These are phyloP conservation scores for Bassia scoparia DNA, from an alignment of 148 eudicot genomes.

Conservation along the genomic window DNA sequence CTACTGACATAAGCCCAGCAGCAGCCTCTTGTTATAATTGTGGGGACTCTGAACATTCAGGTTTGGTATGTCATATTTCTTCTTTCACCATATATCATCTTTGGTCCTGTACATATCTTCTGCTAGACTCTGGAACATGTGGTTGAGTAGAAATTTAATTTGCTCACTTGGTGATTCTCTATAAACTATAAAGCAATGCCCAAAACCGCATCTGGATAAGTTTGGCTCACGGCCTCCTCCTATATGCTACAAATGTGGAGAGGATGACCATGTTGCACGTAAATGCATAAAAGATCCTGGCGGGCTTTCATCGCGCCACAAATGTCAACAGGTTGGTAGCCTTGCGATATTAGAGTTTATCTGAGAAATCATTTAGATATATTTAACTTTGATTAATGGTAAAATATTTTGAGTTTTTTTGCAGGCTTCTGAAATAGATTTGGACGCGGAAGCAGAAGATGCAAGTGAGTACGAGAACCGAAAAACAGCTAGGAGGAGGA, in stretches of 20 bases:
- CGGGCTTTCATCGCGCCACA: constrained; percentile 1
- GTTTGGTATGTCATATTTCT: constrained; percentile 28
- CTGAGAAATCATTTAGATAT: neutral
- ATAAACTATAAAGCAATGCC: constrained; percentile 29
- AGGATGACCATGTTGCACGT: constrained; percentile 31
- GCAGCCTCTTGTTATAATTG: constrained; percentile 34
- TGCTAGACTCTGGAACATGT: constrained; percentile 2
- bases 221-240: constrained; percentile 24
- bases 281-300: constrained; percentile 16
- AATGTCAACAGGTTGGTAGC: constrained; percentile 16
- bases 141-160: neutral
- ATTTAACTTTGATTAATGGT: neutral
- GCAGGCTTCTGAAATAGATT: constrained; percentile 19
- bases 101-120: neutral
- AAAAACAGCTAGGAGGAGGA: constrained; percentile 17
- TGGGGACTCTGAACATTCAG: constrained; percentile 34
- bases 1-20: constrained; percentile 13
- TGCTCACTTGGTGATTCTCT: neutral
- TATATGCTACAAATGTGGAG: constrained; percentile 37
- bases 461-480: neutral
- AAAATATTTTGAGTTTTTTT: constrained; percentile 7
- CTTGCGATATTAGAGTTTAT: neutral
- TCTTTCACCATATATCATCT: neutral
- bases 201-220: constrained; percentile 22
- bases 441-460: constrained; percentile 5